Evolutionary conservation across 2,329 filamentous ascomycete species (phyloP).

Genomic region (Chrysosporium queenslandicum): DNA sequence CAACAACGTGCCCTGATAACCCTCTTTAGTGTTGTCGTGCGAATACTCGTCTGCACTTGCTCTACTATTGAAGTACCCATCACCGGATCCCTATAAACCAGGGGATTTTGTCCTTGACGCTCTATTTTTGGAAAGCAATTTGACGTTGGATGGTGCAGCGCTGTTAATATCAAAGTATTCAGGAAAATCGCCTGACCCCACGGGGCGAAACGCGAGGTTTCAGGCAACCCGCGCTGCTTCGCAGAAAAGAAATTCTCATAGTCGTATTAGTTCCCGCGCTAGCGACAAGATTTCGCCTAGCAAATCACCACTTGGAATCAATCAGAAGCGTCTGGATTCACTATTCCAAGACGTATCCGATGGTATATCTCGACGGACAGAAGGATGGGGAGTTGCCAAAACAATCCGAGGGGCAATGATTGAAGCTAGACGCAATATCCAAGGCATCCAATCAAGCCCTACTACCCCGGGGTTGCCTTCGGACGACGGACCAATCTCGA

Average conservation of each 20-base stretch:
- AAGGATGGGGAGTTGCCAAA: conserved; percentile 42
- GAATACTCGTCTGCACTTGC: conserved; percentile 82
- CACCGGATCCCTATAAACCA: conserved; percentile 55
- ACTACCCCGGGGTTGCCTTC: conserved; percentile 22
- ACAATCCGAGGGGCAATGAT: conserved; percentile 40
- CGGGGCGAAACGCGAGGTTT: background rate
- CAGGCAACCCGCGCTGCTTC: conserved; percentile 17
- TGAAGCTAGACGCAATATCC: conserved; percentile 40
- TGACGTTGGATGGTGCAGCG: conserved; percentile 35
- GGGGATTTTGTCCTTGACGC: conserved; percentile 81
- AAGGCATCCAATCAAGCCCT: conserved; percentile 35
- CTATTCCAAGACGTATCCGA: conserved; percentile 42
- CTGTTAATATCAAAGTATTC: conserved; percentile 41
- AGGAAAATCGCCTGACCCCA: conserved; percentile 32
- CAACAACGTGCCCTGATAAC: background rate
- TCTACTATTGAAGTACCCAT: conserved; percentile 72
- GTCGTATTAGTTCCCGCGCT: conserved; percentile 6
- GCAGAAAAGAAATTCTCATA: conserved; percentile 11
- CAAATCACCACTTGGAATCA: conserved; percentile 31
- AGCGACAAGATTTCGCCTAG: conserved; percentile 29
- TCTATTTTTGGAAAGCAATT: conserved; percentile 42
- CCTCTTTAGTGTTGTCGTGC: conserved; percentile 58
- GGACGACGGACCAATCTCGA: conserved; percentile 17
- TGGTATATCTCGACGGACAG: conserved; percentile 39
- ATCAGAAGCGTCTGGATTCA: conserved; percentile 35